Evolutionary conservation across 164 flowering plant genomes (phyloP).

Genomic region (Kalanchoe fedtschenkoi): DNA sequence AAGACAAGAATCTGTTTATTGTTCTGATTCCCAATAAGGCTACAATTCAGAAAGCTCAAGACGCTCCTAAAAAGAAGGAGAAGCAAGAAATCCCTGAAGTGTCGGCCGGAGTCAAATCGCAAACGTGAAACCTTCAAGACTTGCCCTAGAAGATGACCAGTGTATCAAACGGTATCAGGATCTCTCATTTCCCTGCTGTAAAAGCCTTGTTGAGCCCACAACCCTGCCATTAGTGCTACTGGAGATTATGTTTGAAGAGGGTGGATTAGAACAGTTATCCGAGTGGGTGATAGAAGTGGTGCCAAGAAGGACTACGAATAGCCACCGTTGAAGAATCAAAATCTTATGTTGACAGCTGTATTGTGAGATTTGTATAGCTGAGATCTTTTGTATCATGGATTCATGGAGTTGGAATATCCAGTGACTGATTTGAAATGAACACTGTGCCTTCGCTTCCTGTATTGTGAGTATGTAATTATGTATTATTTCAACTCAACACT

Average conservation of each 20-base stretch:
- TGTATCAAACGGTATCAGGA: background rate
- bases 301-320: background rate
- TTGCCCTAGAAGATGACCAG: background rate
- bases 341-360: background rate
- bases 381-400: background rate
- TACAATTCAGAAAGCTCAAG: conserved; percentile 44
- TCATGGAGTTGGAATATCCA: background rate
- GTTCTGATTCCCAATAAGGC: conserved; percentile 66
- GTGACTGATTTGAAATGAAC: background rate
- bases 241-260: background rate
- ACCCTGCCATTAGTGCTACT: background rate
- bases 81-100: conserved; percentile 32
- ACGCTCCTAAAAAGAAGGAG: conserved; percentile 56
- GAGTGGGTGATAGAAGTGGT: background rate
- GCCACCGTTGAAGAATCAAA: background rate
- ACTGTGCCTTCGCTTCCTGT: no score
- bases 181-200: background rate
- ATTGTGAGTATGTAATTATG: background rate
- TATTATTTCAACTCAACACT: background rate
- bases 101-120: conserved; percentile 38
- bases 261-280: background rate
- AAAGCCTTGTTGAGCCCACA: background rate
- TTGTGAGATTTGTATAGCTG: background rate
- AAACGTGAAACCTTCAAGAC: background rate
- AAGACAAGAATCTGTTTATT: conserved; percentile 52